phyloP scores from a whole-genome alignment of 2,329 filamentous ascomycete genomes.

The Aspergillus cejpii region DNA sequence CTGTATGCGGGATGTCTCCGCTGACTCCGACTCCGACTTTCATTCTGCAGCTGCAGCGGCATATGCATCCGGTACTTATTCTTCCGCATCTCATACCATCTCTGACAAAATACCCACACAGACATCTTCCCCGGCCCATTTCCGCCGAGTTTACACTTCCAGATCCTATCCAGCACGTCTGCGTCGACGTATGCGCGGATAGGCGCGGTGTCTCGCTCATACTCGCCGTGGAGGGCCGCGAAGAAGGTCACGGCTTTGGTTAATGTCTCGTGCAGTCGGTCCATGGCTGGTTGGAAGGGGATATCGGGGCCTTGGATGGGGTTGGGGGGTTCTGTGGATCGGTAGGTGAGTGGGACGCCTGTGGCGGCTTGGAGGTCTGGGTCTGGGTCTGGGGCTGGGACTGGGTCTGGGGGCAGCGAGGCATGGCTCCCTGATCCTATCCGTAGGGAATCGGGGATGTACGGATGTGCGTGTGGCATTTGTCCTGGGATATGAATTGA shows the following conservation, averaged over 20 bases:
- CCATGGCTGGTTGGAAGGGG: slow-evolving; percentile 11
- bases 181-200: neutral
- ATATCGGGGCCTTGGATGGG: neutral
- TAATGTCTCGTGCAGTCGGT: slow-evolving; percentile 11
- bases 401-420: too few species aligned
- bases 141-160: slow-evolving; percentile 2
- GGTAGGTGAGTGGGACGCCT: neutral
- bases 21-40: too few species aligned
- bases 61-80: too few species aligned
- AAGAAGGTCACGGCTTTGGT: slow-evolving; percentile 17
- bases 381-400: neutral
- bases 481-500: too few species aligned
- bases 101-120: too few species aligned
- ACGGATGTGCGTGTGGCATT: too few species aligned
- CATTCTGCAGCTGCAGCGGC: too few species aligned
- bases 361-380: neutral
- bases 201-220: slow-evolving; percentile 3
- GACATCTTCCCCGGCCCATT: neutral
- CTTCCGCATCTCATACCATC: too few species aligned
- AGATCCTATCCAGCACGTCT: slow-evolving; percentile 3
- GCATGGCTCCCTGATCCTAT: too few species aligned
- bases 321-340: neutral
- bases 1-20: too few species aligned
- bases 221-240: slow-evolving; percentile 10
- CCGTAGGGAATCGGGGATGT: too few species aligned